phyloP scores from a whole-genome alignment of 169 alveolate genomes.

The Amoebophrya sp. region DNA sequence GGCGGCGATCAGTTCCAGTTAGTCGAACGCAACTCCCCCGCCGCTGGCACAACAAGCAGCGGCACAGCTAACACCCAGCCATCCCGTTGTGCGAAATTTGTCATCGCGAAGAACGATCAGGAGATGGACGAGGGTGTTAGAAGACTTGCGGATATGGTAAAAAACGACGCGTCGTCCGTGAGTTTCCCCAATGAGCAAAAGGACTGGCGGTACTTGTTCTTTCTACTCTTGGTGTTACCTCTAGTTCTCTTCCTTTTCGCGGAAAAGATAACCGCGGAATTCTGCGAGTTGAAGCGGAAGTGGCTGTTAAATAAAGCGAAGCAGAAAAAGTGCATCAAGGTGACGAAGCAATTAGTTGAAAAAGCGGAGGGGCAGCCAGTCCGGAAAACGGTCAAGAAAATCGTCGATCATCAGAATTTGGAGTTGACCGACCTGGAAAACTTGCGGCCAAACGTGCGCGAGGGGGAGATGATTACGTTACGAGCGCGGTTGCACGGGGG shows the following conservation, averaged over 20 bases:
- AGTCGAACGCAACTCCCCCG: background rate
- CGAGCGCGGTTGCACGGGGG: background rate
- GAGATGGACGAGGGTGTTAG: background rate
- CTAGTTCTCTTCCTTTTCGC: background rate
- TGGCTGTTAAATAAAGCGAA: background rate
- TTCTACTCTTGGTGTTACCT: background rate
- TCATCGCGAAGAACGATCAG: background rate
- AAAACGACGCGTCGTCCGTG: background rate
- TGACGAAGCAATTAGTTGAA: background rate
- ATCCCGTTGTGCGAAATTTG: background rate
- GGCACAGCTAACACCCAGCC: too few relatives aligned
- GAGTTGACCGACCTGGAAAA: background rate
- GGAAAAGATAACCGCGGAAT: background rate
- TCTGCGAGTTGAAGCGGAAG: background rate
- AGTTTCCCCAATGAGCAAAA: background rate
- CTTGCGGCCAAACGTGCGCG: background rate
- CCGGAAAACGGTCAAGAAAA: background rate
- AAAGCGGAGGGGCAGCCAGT: background rate
- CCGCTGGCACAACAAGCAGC: too few relatives aligned
- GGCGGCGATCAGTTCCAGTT: background rate
- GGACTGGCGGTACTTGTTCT: slow-evolving; percentile 5
- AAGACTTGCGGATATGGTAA: background rate
- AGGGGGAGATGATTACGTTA: background rate
- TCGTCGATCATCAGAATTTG: background rate
- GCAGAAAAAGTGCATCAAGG: background rate